Percentiles rank a stretch among this genome's conserved stretches.
Evolutionary conservation across 805 yeast species (phyloP).

Genomic region (Ogataea allantospora): DNA sequence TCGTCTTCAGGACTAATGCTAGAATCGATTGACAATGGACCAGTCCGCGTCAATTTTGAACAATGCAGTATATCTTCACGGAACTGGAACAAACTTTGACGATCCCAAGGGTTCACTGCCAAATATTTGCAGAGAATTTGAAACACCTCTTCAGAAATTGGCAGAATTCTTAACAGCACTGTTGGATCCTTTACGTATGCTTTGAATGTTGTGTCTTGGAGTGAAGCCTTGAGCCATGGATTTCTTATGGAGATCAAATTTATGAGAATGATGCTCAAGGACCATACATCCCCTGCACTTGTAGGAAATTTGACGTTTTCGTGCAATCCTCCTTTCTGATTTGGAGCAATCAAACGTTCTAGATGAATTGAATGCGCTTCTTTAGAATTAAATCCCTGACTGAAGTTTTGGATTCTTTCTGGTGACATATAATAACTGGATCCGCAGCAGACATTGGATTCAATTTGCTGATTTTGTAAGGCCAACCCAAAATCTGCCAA

Average conservation of each 20-base stretch:
- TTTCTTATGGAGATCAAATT: constrained; percentile 81
- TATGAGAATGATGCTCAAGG: constrained; percentile 75
- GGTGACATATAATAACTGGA: constrained; percentile 93
- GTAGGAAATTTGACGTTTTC: constrained; percentile 54
- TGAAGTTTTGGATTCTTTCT: constrained; percentile 55
- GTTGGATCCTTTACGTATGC: constrained; percentile 56
- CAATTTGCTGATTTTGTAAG: constrained; percentile 53
- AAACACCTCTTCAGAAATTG: constrained; percentile 65
- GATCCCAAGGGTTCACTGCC: constrained; percentile 46
- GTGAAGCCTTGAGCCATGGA: constrained; percentile 85
- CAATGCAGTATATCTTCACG: constrained; percentile 37
- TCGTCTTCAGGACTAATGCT: constrained; percentile 28
- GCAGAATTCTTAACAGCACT: constrained; percentile 64
- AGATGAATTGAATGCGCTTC: constrained; percentile 33
- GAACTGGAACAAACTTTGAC: constrained; percentile 42
- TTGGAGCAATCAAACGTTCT: constrained; percentile 26
- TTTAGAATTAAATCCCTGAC: constrained; percentile 33
- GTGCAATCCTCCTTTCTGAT: constrained; percentile 23
- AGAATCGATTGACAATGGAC: constrained; percentile 35
- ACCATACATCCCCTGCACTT: constrained; percentile 82
- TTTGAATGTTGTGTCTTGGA: constrained; percentile 62
- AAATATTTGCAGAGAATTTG: constrained; percentile 46
- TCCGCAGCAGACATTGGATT: constrained; percentile 78
- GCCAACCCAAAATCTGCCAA: constrained; percentile 92
- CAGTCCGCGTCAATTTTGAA: constrained; percentile 30